Base-by-base conservation (phyloP, 192 early-diverging fungal genomes). In the Coemansia sp. region DNA sequence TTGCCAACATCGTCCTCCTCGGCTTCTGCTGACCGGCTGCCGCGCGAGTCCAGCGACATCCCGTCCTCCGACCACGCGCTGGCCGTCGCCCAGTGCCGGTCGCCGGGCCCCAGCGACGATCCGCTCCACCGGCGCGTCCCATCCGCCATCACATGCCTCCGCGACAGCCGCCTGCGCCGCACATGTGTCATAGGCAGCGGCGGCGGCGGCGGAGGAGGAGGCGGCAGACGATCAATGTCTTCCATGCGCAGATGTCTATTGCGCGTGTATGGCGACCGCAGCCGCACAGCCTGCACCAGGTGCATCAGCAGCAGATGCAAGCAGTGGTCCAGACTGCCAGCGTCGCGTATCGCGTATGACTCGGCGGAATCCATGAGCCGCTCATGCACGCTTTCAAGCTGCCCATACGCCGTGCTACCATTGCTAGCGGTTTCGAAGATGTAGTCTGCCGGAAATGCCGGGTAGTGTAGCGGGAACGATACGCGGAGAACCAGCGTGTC, bases 211-310 rank as follows among this genome's bases (percentile, higher is more conserved):
- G 68, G 42, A 14, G 65, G 75, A 30, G 68, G 58, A 20, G 61
- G 62, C 37, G 68, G 75, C 57, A 77, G 41, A 1, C 75, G 68
- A 58, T 64, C 75, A 9, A 65, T 25, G 37, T 75, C 69, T 25
- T 68, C 69, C 22, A 64, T 54, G 34, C 59, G 60, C 19, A 61
- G 31, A 36, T 23, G 48, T 4, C 48, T 29, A 40, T 29, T 37
- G 33, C 62, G 59, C 13, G 50, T 33, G n/a, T 54, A 33, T n/a
- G 52, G 52, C 30, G 52, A 33, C 30, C 30, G 27, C 28, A 33
- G 29, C 17, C 75, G 68, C 55, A 41, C 66, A 1, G 29, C 62
- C 1, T 56, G 25, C 17, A 77, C 48, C 20, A 71, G 45, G 34
- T 42, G 61, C 28, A 31, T 13, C 6, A 71, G 17, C 23, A 77